These are phyloP conservation scores for Daldinia sp. DNA, from an alignment of 2,329 filamentous ascomycete genomes.

Conservation along the genomic window DNA sequence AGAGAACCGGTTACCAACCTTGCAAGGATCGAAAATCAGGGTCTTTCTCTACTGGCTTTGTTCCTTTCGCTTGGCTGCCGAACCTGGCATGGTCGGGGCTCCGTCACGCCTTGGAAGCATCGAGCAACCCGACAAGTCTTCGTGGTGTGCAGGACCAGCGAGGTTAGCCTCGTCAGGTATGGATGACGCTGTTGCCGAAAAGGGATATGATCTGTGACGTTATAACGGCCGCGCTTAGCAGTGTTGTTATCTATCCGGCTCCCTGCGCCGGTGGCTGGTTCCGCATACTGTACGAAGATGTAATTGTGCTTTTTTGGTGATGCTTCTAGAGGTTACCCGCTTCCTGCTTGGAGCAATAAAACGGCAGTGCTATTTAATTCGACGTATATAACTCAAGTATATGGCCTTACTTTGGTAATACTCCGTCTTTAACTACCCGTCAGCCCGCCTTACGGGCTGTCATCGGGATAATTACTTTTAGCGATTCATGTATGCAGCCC, in stretches of 20 bases:
- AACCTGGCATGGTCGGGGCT: conserved; percentile 21
- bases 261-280: conserved; percentile 19
- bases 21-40: conserved; percentile 33
- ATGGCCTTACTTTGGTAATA: conserved; percentile 5
- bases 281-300: conserved; percentile 37
- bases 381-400: too few species aligned
- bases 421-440: conserved; percentile 9
- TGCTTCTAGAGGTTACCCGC: conserved; percentile 20
- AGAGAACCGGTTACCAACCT: conserved; percentile 20
- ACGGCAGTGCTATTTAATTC: not conserved
- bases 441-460: conserved; percentile 13
- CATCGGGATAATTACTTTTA: conserved; percentile 27
- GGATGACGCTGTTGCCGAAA: conserved; percentile 33
- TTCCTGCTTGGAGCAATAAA: conserved; percentile 2
- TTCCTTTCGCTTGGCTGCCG: conserved; percentile 27
- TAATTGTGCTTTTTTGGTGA: conserved; percentile 32
- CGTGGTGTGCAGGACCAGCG: conserved; percentile 32
- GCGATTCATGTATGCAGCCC: conserved; percentile 25
- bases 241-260: conserved; percentile 30
- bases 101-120: conserved; percentile 28
- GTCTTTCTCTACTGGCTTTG: conserved; percentile 2
- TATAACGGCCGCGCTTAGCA: conserved; percentile 34
- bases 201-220: conserved; percentile 35
- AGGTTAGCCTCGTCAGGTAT: conserved; percentile 35
- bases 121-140: conserved; percentile 40